A percentile compares a stretch with the other conserved stretches of the same genome.
phyloP scores from a whole-genome alignment of 2,329 filamentous ascomycete genomes.

The Penicillium nordicum region DNA sequence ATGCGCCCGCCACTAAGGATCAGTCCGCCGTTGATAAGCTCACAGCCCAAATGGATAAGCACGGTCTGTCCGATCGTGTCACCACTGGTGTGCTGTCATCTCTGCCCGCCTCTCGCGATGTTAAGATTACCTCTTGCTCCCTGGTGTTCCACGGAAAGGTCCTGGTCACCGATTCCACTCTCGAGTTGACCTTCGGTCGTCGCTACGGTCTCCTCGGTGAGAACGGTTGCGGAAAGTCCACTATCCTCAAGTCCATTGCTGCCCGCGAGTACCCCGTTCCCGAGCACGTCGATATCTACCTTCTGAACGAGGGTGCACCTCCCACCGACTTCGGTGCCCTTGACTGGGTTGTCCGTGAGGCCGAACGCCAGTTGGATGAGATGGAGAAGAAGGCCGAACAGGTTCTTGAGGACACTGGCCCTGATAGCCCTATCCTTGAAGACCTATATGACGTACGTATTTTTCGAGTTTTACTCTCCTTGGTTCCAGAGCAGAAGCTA shows the following conservation, averaged over 20 bases:
- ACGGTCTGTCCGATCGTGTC: conserved; percentile 94
- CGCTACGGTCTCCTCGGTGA: conserved; percentile 94
- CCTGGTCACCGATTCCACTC: conserved; percentile 85
- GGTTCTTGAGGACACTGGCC: conserved; percentile 85
- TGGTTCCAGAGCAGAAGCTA: conserved; percentile 15
- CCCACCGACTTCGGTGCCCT: conserved; percentile 84
- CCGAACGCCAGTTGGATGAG: conserved; percentile 85
- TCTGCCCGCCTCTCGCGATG: conserved; percentile 78
- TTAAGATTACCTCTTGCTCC: conserved; percentile 92
- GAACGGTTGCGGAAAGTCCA: conserved; percentile 99
- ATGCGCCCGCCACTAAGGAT: conserved; percentile 66
- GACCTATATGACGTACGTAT: conserved; percentile 87
- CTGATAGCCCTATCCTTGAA: conserved; percentile 83
- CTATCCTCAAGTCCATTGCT: conserved; percentile 91
- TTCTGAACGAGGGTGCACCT: conserved; percentile 94
- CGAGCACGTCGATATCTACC: conserved; percentile 95
- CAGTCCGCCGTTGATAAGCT: conserved; percentile 82
- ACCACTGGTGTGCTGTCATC: conserved; percentile 95
- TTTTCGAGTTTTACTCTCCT: neutral
- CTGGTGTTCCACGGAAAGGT: conserved; percentile 98
- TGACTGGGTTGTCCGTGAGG: conserved; percentile 95
- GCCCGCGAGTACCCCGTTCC: conserved; percentile 94
- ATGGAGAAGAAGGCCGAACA: conserved; percentile 86
- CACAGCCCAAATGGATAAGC: conserved; percentile 88
- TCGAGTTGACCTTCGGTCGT: conserved; percentile 89